phyloP scores from a whole-genome alignment of 148 eudicot species.

The Nyssa sinensis region DNA sequence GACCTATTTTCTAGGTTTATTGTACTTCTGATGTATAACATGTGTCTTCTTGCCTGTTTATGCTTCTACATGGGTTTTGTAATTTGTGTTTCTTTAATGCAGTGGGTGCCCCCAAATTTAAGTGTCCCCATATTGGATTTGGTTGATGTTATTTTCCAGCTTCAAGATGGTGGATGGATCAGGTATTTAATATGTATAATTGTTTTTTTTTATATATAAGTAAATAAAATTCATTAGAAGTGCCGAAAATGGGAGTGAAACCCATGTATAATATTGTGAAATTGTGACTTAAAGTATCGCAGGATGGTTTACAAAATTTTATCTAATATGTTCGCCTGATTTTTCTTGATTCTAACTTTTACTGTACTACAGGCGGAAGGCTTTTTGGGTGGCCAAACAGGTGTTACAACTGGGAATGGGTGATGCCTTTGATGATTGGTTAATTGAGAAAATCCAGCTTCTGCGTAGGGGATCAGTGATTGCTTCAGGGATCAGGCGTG shows the following conservation, averaged over 20 bases:
- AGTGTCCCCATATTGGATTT: slow-evolving; percentile 82
- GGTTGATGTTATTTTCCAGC: slow-evolving; percentile 96
- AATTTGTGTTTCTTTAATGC: slow-evolving; percentile 29
- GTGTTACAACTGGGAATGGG: slow-evolving; percentile 97
- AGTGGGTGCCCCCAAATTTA: slow-evolving; percentile 95
- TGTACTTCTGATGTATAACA: background rate
- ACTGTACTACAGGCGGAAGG: slow-evolving; percentile 65
- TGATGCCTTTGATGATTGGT: slow-evolving; percentile 99
- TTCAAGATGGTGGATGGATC: slow-evolving; percentile 99
- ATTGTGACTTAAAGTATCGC: no score
- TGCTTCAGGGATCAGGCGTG: slow-evolving; percentile 81
- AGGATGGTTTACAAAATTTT: no score
- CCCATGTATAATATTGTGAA: no score
- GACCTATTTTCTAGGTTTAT: background rate
- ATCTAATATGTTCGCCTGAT: slow-evolving; percentile 1
- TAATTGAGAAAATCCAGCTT: slow-evolving; percentile 89
- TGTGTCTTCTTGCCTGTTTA: slow-evolving; percentile 11
- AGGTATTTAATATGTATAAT: no score
- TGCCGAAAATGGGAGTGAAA: no score
- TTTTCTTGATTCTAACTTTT: background rate
- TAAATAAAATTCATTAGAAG: no score
- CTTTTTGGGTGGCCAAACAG: slow-evolving; percentile 98
- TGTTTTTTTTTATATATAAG: no score
- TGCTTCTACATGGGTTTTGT: slow-evolving; percentile 1
- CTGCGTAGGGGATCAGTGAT: slow-evolving; percentile 80